A percentile compares a stretch with the other conserved stretches of the same genome.
phyloP scores from a whole-genome alignment of 2,329 filamentous ascomycete species.

The Nigrospora sphaerica region DNA sequence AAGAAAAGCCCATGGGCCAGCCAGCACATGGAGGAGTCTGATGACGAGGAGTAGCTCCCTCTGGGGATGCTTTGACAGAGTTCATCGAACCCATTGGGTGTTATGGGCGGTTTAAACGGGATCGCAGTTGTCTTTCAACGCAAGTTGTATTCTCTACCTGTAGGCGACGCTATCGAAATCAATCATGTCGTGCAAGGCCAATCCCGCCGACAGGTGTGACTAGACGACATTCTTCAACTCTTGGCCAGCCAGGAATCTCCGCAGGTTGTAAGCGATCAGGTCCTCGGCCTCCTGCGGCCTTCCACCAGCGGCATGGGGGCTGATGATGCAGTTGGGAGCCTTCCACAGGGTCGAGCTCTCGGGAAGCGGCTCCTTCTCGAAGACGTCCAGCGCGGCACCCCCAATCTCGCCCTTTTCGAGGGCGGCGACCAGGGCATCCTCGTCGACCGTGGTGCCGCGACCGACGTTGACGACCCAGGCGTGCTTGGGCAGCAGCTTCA shows the following conservation, averaged over 20 bases:
- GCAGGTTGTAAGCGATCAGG: conserved; percentile 54
- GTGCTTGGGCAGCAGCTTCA: conserved; percentile 48
- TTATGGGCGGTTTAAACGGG: too few species aligned
- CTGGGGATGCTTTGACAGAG: too few species aligned
- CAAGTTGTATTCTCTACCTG: too few species aligned
- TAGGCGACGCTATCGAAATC: too few species aligned
- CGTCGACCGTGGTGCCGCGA: conserved; percentile 40
- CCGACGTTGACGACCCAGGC: conserved; percentile 49
- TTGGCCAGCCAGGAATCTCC: conserved; percentile 52
- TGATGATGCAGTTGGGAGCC: conserved; percentile 44
- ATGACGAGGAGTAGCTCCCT: background rate
- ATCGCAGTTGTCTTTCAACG: too few species aligned
- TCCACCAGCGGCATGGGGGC: conserved; percentile 52
- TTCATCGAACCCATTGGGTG: too few species aligned
- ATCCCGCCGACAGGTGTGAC: too few species aligned
- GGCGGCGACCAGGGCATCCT: conserved; percentile 39
- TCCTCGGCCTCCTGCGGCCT: conserved; percentile 53
- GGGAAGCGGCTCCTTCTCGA: conserved; percentile 27
- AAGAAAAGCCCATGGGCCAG: conserved; percentile 18
- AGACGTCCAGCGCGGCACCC: conserved; percentile 43
- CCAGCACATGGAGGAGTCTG: conserved; percentile 13
- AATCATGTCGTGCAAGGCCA: too few species aligned
- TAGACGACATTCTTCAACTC: conserved; percentile 43
- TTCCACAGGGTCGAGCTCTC: conserved; percentile 38
- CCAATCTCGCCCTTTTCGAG: conserved; percentile 35